These are phyloP conservation scores for Butyriboletus appendiculatus DNA, from an alignment of 1,284 basidiomycete genomes.

Conservation along the genomic window DNA sequence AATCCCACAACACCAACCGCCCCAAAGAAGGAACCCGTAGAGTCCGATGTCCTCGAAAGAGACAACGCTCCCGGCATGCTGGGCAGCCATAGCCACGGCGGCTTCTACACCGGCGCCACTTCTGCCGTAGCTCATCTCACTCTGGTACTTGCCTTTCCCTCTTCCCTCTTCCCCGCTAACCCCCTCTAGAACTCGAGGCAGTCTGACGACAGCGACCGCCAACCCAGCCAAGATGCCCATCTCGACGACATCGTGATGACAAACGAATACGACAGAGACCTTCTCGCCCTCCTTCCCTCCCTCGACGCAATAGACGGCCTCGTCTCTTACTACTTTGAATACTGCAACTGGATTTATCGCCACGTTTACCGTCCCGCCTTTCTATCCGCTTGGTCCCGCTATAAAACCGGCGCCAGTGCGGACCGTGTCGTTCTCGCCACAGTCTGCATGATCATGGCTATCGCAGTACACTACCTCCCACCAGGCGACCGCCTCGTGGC, in stretches of 20 bases:
- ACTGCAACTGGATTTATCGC: conserved; percentile 83
- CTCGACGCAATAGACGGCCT: conserved; percentile 69
- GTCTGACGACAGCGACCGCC: conserved; percentile 53
- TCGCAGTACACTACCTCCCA: conserved; percentile 72
- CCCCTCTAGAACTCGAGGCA: conserved; percentile 45
- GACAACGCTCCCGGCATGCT: conserved; percentile 61
- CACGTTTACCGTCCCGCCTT: conserved; percentile 68
- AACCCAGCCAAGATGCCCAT: conserved; percentile 45
- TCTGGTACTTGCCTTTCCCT: conserved; percentile 43
- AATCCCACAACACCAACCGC: conserved; percentile 33
- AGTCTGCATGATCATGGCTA: conserved; percentile 68
- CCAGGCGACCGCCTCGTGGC: conserved; percentile 58
- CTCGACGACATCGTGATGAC: conserved; percentile 44
- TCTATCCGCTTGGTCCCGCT: conserved; percentile 64
- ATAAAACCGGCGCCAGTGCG: conserved; percentile 61
- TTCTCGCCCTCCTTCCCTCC: conserved; percentile 64
- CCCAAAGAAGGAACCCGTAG: conserved; percentile 56
- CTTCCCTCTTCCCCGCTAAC: conserved; percentile 13
- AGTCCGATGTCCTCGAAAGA: conserved; percentile 49
- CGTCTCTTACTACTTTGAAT: conserved; percentile 75
- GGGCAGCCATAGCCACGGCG: conserved; percentile 60
- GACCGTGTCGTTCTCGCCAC: conserved; percentile 71
- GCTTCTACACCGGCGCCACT: conserved; percentile 73
- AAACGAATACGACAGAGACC: conserved; percentile 66
- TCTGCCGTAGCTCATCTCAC: conserved; percentile 67